A percentile compares a stretch with the other conserved stretches of the same genome.
These are phyloP conservation scores for Fusarium sp. DNA, from an alignment of 2,329 filamentous ascomycete genomes.

Conservation along the genomic window DNA sequence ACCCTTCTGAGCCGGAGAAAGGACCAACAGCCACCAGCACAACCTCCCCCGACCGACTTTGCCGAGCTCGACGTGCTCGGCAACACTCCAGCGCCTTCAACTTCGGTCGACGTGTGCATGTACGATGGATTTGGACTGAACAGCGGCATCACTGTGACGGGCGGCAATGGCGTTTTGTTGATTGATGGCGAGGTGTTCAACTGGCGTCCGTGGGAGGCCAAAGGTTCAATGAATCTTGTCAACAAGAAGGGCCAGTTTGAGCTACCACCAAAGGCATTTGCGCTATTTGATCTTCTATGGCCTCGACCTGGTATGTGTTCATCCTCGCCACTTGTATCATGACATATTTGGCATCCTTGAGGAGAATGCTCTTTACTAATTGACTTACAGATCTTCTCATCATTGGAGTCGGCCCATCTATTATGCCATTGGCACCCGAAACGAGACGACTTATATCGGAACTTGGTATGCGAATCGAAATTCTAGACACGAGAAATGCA, in stretches of 20 bases:
- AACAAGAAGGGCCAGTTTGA: conserved; percentile 88
- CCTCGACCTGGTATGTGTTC: conserved; percentile 82
- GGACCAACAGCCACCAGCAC: conserved; percentile 40
- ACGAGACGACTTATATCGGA: conserved; percentile 77
- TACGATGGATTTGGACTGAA: conserved; percentile 87
- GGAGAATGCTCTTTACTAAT: conserved; percentile 8
- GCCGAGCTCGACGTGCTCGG: conserved; percentile 80
- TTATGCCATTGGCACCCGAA: conserved; percentile 79
- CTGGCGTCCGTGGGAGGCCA: conserved; percentile 83
- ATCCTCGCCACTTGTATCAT: not conserved
- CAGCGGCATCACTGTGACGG: conserved; percentile 76
- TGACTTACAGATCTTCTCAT: conserved; percentile 78
- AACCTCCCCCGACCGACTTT: conserved; percentile 69
- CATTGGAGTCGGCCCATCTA: conserved; percentile 82
- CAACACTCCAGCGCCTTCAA: conserved; percentile 79
- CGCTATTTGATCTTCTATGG: conserved; percentile 80
- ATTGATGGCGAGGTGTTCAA: conserved; percentile 87
- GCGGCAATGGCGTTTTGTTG: conserved; percentile 78
- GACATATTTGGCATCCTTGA: not conserved
- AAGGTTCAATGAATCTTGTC: conserved; percentile 61
- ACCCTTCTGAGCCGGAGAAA: conserved; percentile 24
- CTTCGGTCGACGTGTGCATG: conserved; percentile 83
- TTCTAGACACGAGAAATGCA: conserved; percentile 92
- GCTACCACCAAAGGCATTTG: conserved; percentile 75
- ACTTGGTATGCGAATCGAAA: conserved; percentile 85